Evolutionary conservation across 2,329 filamentous ascomycete species (phyloP), one percentile per base, ranked within the genome.

Genomic region (Gnomoniopsis smithogilvyi): DNA sequence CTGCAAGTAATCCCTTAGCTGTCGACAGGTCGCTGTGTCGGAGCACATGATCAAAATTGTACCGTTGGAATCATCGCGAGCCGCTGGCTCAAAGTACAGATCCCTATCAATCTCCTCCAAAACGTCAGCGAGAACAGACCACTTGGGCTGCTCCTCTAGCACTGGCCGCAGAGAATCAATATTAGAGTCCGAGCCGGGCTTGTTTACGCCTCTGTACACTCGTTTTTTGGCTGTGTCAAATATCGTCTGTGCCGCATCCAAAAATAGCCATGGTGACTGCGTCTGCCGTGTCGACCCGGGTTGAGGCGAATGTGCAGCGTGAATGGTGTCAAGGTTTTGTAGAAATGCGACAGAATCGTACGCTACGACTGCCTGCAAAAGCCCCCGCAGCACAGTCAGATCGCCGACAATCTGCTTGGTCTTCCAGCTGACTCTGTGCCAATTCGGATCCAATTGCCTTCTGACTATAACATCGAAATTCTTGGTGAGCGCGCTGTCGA

Each of bases 41-140:
- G 89, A 88, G 69, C 94, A 98, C 95, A 99, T 98, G 70, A 99
- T 91, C 36, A 99, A 77, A 52, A 96, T 92, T 2, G 91, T 91
- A n/a, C 91, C 90, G 69, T 92, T 96, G 0, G 92, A 96, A 67
- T 92, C 91, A 70, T 95, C 92, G 58, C 84, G 81, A n/a, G 81
- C 76, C 10, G 80, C 77, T 6, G 91, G 89, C 63, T 96, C 93
- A 68, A 96, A 88, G 70, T 96, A 95, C 17, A 92, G 80, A 68
- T 96, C 93, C 55, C 88, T 85, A 68, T 98, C 95, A 65, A 99
- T 96, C 73, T 99, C 95, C 63, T 94, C 89, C 4, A 99, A 76
- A 0, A 97, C 88, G 58, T 97, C 92, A n/a, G 91, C 89, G 19
- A 99, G 78, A 17, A 96, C 79, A 26, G 81, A 80, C 95, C 95